Evolutionary conservation across 2,329 filamentous ascomycete species (phyloP), one percentile per base, ranked within the genome.

Genomic region (Hypoxylon sp.): DNA sequence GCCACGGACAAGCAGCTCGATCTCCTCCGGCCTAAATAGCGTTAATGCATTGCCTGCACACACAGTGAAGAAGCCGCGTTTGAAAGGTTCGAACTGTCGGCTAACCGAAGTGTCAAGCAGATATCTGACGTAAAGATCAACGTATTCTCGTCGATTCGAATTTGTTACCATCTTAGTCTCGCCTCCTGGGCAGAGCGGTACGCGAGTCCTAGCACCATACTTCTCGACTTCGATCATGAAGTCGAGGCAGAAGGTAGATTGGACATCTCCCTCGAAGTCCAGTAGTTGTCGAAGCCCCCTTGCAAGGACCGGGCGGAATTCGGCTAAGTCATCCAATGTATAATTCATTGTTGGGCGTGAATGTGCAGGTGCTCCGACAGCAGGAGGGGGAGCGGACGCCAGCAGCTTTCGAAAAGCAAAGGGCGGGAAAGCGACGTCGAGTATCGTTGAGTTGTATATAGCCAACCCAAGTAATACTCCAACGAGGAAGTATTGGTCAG

Each of bases 381-480:
- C 83, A 10, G 87, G 84, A 1, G 85, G 81, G n/a, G 93, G 92
- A 1, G 91, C 91, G 8, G 93, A 89, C 2, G 92, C 90, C 44
- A 97, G 85, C 19, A 98, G 86, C 78, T 97, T 97, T 71, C 93
- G 90, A 77, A 97, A 98, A 1, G 92, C 91, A 78, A 97, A 97
- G 0, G 94, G 92, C 0, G 94, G 94, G 19, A 98, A 86, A 1
- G 93, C 92, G 53, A 97, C 88, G 76, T 97, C 94, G 17, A 98
- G 84, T 72, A 97, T 97, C 0, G 93, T 97, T 2, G 93, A 97
- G 79, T 98, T 97, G 81, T 97, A 97, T 68, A 98, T 97, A 13
- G 94, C 94, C 65, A 98, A 84, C 0, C 94, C 94, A 60, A 98
- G 86, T 6, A 97, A 86, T 11, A 96, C 93, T 0, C 94, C 94